Evolutionary conservation across 2,329 filamentous ascomycete genomes (phyloP).

Genomic region (Calonectria crousiana): DNA sequence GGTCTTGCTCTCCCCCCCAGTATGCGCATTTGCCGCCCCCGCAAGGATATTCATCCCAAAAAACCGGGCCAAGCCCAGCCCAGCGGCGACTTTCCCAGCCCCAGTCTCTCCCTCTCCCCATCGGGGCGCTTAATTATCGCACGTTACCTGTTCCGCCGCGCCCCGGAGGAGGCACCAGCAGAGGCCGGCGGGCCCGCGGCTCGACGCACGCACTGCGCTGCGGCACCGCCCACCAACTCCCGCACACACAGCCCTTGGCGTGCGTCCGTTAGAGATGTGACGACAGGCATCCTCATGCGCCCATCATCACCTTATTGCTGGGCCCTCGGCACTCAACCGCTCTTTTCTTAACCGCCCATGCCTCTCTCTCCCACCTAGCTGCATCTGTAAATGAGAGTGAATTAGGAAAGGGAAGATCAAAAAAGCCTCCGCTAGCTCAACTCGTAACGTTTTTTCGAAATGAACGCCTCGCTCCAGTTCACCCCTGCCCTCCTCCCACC

Average conservation of each 20-base stretch:
- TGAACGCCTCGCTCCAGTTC: not conserved
- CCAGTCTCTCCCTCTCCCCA: too few relatives aligned
- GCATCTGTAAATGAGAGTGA: not conserved
- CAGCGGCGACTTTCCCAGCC: not conserved
- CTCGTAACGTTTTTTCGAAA: not conserved
- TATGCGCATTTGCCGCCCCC: too few relatives aligned
- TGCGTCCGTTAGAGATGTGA: not conserved
- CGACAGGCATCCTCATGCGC: not conserved
- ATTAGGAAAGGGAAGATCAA: too few relatives aligned
- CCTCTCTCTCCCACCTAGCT: not conserved
- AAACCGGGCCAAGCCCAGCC: not conserved
- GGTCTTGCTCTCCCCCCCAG: too few relatives aligned
- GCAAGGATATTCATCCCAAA: not conserved
- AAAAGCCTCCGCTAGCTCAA: not conserved
- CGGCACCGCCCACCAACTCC: not conserved
- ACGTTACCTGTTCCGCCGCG: not conserved
- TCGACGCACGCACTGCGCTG: not conserved
- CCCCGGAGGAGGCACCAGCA: not conserved
- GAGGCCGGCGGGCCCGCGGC: not conserved
- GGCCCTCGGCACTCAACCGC: not conserved
- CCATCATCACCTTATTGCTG: slow-evolving; percentile 1
- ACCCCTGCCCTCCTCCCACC: not conserved
- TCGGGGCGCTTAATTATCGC: not conserved
- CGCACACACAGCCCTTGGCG: not conserved
- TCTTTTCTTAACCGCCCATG: not conserved